phyloP scores from a whole-genome alignment of 306 rosid genomes.

The Quercus wislizeni region DNA sequence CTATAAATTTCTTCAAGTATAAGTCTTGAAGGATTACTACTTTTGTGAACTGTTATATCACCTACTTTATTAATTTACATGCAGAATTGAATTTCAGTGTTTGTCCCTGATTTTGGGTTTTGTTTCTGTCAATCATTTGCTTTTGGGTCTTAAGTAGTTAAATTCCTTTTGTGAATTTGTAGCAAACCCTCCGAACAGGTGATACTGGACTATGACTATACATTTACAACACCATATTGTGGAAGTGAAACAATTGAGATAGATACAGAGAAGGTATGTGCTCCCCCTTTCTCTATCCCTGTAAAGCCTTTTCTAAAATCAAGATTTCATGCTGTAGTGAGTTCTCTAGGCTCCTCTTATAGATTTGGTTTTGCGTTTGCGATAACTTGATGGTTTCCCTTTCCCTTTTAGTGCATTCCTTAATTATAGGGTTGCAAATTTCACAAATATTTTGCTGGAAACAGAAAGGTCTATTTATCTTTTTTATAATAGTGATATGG shows the following conservation, averaged over 20 bases:
- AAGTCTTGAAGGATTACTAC: neutral
- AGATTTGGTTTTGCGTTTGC: neutral
- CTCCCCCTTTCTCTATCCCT: slow-evolving; percentile 5
- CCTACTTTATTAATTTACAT: neutral
- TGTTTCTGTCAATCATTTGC: slow-evolving; percentile 6
- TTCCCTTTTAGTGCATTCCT: neutral
- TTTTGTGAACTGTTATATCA: neutral
- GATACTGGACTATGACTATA: slow-evolving; percentile 89
- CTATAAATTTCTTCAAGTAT: neutral
- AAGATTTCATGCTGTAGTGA: neutral
- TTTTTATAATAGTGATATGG: neutral
- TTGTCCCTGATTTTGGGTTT: neutral
- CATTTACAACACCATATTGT: slow-evolving; percentile 86
- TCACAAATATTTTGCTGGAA: neutral
- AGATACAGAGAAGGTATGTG: slow-evolving; percentile 50
- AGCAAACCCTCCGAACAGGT: slow-evolving; percentile 91
- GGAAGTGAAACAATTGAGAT: slow-evolving; percentile 71
- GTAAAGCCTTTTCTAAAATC: neutral
- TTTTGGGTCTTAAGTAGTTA: slow-evolving; percentile 22
- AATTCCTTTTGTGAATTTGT: slow-evolving; percentile 40
- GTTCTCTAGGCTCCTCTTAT: neutral
- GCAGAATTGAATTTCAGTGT: neutral
- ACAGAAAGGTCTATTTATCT: neutral
- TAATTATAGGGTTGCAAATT: neutral
- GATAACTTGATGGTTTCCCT: neutral